A percentile compares a stretch with the other conserved stretches of the same genome.
Evolutionary conservation across 495 filamentous ascomycete genomes (phyloP).

Genomic region (Hypomontagnella submonticulosa): DNA sequence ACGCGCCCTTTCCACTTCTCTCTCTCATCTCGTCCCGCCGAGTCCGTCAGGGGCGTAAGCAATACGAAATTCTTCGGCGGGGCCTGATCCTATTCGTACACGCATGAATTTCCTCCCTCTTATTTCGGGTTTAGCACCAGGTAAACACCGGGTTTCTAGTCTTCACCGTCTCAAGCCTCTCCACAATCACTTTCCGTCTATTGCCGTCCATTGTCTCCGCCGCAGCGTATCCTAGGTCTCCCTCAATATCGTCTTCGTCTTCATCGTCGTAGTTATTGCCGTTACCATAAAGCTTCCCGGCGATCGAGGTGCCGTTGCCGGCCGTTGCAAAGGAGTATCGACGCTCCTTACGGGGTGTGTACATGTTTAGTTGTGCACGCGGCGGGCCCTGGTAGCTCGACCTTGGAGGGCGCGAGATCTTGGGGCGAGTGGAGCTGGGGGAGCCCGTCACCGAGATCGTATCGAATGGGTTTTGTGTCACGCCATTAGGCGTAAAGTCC

Average conservation of each 20-base stretch:
- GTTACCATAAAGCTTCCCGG: conserved; percentile 55
- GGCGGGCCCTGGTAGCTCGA: conserved; percentile 53
- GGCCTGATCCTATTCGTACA: not conserved
- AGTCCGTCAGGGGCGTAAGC: too few relatives aligned
- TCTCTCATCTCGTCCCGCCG: too few relatives aligned
- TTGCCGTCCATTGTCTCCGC: conserved; percentile 93
- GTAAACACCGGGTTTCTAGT: conserved; percentile 95
- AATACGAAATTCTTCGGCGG: too few relatives aligned
- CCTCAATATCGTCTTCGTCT: conserved; percentile 83
- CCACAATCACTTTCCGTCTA: conserved; percentile 93
- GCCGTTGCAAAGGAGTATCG: conserved; percentile 57
- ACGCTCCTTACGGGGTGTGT: conserved; percentile 54
- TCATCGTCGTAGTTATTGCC: conserved; percentile 49
- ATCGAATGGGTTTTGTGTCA: conserved; percentile 33
- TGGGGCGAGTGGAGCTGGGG: conserved; percentile 14
- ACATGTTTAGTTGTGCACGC: conserved; percentile 53
- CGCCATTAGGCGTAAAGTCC: conserved; percentile 21
- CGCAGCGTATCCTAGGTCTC: conserved; percentile 92
- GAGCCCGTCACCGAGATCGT: conserved; percentile 15
- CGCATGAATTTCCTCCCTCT: not conserved
- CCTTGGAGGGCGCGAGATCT: conserved; percentile 20
- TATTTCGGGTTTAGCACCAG: conserved; percentile 77
- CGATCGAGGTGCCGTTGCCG: conserved; percentile 53
- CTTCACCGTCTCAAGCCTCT: conserved; percentile 94
- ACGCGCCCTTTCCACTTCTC: too few relatives aligned